Base-by-base conservation (phyloP, 148 eudicot genomes). In the Chenopodium suecicum region DNA sequence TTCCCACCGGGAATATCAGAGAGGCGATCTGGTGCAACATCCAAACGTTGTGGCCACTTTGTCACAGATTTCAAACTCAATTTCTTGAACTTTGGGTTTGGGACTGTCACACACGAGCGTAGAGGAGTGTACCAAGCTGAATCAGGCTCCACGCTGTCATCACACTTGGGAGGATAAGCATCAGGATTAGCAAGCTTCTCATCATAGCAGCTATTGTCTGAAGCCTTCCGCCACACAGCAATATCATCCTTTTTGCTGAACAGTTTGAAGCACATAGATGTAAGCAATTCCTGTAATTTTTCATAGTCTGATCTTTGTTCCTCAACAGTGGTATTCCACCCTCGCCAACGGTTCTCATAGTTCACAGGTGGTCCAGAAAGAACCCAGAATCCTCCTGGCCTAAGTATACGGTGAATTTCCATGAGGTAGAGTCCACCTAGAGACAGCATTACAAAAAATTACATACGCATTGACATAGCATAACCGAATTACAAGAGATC, bases 111-210 rank as follows among this genome's bases (percentile, higher is more conserved):
- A 81, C 99, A 96, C 29, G 99, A 87, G 62, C 98, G 83, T 47
- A 96, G 90, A 27, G 99, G 99, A 81, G 95, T 92, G 92, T 96
- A 96, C 99, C 99, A 96, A 8, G 95, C 98, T 20, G 98, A 82
- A 85, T 96, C 98, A 0, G 97, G 89, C 78, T 96, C 99, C 2
- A 92, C 91, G 9, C 94, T 91, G 32, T 96, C 99, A n/a, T 96
- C 95, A 69, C 99, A 96, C 81, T 90, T 89, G 50, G 92, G 91
- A 2, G 99, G 98, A 83, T 92, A 91, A 23, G 85, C 82, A 62
- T 96, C 91, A 0, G 94, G 92, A 68, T 74, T 69, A 27, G 90
- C 82, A 4, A 94, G 94, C 82, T 89, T 86, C 29, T 87, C 83
- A 79, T 86, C 84, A 71, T 92, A 96, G 93, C 97, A 94, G 78